Conservation (phyloP, 1,284 basidiomycete species). For the Leccinum pallidistipes region DNA sequence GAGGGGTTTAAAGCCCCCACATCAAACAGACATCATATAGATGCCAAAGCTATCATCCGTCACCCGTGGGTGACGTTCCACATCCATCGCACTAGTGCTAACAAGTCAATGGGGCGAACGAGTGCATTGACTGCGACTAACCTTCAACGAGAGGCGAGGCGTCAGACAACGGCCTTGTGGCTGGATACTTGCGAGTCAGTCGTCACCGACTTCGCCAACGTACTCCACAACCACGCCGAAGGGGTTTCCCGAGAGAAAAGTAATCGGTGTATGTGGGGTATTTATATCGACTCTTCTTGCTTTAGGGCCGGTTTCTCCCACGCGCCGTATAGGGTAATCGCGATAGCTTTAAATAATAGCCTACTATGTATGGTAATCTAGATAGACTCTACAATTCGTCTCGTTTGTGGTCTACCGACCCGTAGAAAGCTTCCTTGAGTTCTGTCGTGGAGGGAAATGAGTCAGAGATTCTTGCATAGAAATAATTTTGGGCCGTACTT, state of each 20-base stretch:
- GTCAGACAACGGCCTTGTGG: slow-evolving; percentile 23
- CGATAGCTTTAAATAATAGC: neutral
- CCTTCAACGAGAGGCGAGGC: slow-evolving; percentile 7
- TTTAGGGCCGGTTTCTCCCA: slow-evolving; percentile 36
- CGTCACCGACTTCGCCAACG: neutral
- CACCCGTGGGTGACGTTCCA: slow-evolving; percentile 17
- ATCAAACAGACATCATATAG: neutral
- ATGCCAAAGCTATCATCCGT: neutral
- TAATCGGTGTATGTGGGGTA: neutral
- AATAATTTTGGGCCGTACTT: slow-evolving; percentile 50
- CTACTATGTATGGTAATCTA: neutral
- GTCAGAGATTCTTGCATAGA: neutral
- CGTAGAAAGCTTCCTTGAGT: slow-evolving; percentile 29
- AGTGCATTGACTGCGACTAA: neutral
- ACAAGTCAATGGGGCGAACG: neutral
- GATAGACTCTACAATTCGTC: slow-evolving; percentile 29
- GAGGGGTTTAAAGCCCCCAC: slow-evolving; percentile 2
- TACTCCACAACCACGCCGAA: slow-evolving; percentile 27
- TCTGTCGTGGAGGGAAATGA: slow-evolving; percentile 22
- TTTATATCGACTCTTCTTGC: slow-evolving; percentile 18
- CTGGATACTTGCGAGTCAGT: slow-evolving; percentile 13
- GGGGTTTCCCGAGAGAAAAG: slow-evolving; percentile 34
- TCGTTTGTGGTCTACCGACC: slow-evolving; percentile 17
- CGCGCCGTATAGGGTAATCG: slow-evolving; percentile 15
- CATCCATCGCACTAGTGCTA: slow-evolving; percentile 10